These are phyloP conservation scores for Pseudozyma tsukubaensis DNA, from an alignment of 1,284 basidiomycete species.

Conservation along the genomic window DNA sequence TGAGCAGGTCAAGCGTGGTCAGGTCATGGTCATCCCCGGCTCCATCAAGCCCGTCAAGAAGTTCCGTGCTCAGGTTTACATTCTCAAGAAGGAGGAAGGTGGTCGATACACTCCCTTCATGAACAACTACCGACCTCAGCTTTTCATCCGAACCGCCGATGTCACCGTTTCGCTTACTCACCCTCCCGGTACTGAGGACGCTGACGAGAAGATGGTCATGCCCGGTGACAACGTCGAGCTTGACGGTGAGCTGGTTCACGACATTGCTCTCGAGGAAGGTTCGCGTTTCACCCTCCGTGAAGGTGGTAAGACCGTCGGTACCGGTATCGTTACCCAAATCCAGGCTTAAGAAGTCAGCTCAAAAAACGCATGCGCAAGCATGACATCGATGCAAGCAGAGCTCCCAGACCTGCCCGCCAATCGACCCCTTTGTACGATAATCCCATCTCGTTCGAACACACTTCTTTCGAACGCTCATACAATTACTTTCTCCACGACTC, in stretches of 20 bases:
- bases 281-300: slow-evolving; percentile 97
- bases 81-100: slow-evolving; percentile 94
- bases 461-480: slow-evolving; percentile 16
- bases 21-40: slow-evolving; percentile 88
- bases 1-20: slow-evolving; percentile 93
- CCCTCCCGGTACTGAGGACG: slow-evolving; percentile 77
- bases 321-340: slow-evolving; percentile 67
- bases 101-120: slow-evolving; percentile 98
- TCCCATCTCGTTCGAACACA: slow-evolving; percentile 11
- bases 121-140: slow-evolving; percentile 93
- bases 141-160: slow-evolving; percentile 96
- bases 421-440: slow-evolving; percentile 46
- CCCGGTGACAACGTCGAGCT: slow-evolving; percentile 98
- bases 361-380: slow-evolving; percentile 17
- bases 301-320: slow-evolving; percentile 82
- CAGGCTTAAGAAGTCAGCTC: slow-evolving; percentile 30
- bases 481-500: background rate
- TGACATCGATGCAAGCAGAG: background rate
- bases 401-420: background rate
- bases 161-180: slow-evolving; percentile 87
- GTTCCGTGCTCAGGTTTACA: slow-evolving; percentile 73
- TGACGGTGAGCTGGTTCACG: slow-evolving; percentile 84
- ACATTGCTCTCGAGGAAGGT: slow-evolving; percentile 91
- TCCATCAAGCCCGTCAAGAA: slow-evolving; percentile 95
- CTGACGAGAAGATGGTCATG: slow-evolving; percentile 81